These are phyloP conservation scores for Kwoniella shandongensis DNA, from an alignment of 768 basidiomycete species.

Conservation along the genomic window DNA sequence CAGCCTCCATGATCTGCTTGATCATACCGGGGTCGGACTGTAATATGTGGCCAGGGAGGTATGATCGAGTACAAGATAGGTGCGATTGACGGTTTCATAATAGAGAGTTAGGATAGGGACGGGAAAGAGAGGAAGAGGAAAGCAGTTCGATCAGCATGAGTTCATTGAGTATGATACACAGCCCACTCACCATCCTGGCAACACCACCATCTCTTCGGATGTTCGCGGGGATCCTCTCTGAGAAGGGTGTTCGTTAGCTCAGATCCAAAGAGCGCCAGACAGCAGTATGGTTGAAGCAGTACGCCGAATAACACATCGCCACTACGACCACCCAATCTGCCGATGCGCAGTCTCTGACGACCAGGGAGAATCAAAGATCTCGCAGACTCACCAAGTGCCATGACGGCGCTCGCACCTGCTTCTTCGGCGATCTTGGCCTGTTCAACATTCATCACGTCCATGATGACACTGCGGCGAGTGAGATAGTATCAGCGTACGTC, in stretches of 20 bases:
- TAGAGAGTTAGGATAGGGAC: neutral
- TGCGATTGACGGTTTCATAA: neutral
- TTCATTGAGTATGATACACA: too few species aligned
- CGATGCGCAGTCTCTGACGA: neutral
- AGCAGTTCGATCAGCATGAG: too few species aligned
- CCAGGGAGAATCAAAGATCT: neutral
- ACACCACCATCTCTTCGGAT: conserved; percentile 91
- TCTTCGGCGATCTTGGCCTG: conserved; percentile 92
- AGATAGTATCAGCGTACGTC: too few species aligned
- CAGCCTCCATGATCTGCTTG: conserved; percentile 89
- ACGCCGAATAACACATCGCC: too few species aligned
- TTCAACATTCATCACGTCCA: conserved; percentile 69
- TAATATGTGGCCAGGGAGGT: neutral
- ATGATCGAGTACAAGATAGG: neutral
- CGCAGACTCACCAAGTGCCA: conserved; percentile 58
- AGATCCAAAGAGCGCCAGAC: too few species aligned
- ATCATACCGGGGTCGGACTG: conserved; percentile 93
- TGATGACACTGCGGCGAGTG: conserved; percentile 55
- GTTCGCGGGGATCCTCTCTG: conserved; percentile 88
- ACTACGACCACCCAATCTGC: neutral
- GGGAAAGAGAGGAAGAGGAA: too few species aligned
- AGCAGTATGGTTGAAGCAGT: too few species aligned
- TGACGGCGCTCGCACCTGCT: conserved; percentile 95
- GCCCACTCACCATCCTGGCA: conserved; percentile 85
- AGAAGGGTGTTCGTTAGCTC: too few species aligned